Evolutionary conservation across 345 rosid genomes (phyloP), one percentile per base, ranked within the genome.

Genomic region (Populus nigra): DNA sequence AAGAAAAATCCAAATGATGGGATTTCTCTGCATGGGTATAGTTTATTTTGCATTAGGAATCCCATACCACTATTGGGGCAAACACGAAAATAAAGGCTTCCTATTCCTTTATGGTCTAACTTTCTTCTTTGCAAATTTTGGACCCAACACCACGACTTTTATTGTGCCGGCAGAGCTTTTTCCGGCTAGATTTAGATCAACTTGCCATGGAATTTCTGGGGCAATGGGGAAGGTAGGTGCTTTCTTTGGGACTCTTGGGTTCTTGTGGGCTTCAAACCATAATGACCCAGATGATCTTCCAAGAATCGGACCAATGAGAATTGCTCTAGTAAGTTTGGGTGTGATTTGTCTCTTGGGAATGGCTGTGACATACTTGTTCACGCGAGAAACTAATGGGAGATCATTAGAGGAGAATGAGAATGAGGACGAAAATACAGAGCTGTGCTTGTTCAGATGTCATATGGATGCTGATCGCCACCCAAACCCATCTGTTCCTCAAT

Each of bases 91-190:
- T 33, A 17, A 5, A 0, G 90, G 87, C 1, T 91, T 93, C 75
- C 70, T 90, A 71, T 36, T 85, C 69, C 77, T 91, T 2, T 90
- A 89, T 18, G 88, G 86, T 5, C 83, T 89, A 9, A 83, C 89
- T 1, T 91, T 89, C 83, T 93, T 93, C 90, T 93, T 93, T 43
- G 84, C 92, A 57, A 93, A 93, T 80, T 90, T 90, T 45, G 98
- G 98, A 53, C 98, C 97, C 7, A 93, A 93, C 76, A 86, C 94
- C 1, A 91, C 97, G 4, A 91, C 98, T 0, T 93, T 91, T 72
- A 90, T 93, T 0, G 86, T 90, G 53, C 98, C 98, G 0, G 96
- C 97, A 0, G 97, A 93, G 68, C 90, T 91, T 27, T 93, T 93
- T 53, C 98, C 98, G 3, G 91, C 98, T 0, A 87, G 98, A 80